These are phyloP conservation scores for Diplodia sapinea DNA, from an alignment of 2,329 filamentous ascomycete species.

Conservation along the genomic window DNA sequence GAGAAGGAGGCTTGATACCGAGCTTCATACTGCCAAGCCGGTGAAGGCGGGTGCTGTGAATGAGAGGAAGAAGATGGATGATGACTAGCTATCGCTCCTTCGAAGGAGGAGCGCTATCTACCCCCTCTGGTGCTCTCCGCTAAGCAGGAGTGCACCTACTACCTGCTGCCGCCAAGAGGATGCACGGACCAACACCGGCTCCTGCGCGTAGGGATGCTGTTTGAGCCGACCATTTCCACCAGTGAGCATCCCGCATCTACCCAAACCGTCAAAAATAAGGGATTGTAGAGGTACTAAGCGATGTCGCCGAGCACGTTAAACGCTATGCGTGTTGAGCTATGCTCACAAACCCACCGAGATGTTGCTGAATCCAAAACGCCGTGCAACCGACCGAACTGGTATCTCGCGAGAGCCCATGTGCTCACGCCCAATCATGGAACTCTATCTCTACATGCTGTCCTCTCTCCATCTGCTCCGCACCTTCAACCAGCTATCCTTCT, in stretches of 20 bases:
- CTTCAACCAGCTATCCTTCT: slow-evolving; percentile 70
- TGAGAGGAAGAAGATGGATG: too few species aligned
- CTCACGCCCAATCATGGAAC: slow-evolving; percentile 15
- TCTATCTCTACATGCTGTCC: slow-evolving; percentile 27
- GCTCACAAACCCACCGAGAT: slow-evolving; percentile 14
- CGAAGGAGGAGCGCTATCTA: too few species aligned
- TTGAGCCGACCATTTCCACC: slow-evolving; percentile 9
- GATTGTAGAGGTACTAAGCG: slow-evolving; percentile 14
- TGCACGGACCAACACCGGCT: too few species aligned
- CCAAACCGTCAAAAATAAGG: slow-evolving; percentile 2
- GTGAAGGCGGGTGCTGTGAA: too few species aligned
- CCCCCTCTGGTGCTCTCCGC: too few species aligned
- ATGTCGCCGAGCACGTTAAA: slow-evolving; percentile 5
- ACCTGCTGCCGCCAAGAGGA: too few species aligned
- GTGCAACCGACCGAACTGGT: slow-evolving; percentile 18
- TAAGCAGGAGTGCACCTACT: too few species aligned
- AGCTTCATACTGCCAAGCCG: slow-evolving; percentile 27
- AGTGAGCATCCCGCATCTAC: background rate
- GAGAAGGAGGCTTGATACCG: slow-evolving; percentile 18
- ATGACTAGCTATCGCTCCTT: too few species aligned
- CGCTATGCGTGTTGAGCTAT: slow-evolving; percentile 11
- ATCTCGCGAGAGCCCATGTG: slow-evolving; percentile 15
- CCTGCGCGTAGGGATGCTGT: background rate
- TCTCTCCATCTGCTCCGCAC: slow-evolving; percentile 69
- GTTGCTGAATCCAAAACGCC: slow-evolving; percentile 22